Evolutionary conservation across 768 basidiomycete genomes (phyloP), one percentile per base, ranked within the genome.

Genomic region (Crassisporium funariophilum): DNA sequence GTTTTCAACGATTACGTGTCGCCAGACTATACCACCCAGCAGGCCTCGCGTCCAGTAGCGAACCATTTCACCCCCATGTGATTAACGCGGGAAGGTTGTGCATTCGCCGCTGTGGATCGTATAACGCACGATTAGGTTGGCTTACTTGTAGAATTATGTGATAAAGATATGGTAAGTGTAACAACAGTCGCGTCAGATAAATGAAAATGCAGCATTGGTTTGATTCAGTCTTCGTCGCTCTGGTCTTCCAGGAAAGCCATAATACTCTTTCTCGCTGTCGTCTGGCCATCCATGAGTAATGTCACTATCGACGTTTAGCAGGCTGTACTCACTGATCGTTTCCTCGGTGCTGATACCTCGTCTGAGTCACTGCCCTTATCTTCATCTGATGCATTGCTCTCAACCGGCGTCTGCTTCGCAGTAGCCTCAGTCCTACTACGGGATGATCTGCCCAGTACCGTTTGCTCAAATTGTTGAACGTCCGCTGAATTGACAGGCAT

Each of bases 241-340:
- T 89, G 84, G 55, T 86, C 84, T 29, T 68, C 74, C 49, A 91
- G 67, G 61, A 90, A 90, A 4, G 83, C 84, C 71, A 77, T 78
- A 41, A 91, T 88, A 48, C 81, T 86, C 46, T 71, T 70, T 15
- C 77, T 70, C 15, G 79, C 79, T 35, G 68, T 79, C 47, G 54
- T 60, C 75, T 76, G 44, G 4, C 16, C 12, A 12, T 23, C 17
- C 10, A 20, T 29, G 35, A 35, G 13, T 5, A 23, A 41, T 35
- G 34, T 41, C 34, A 21, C 33, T 35, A 27, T 35, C 34, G 4
- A 19, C 24, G n/a, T 19, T 15, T 21, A 15, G n/a, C n/a, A 37
- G 39, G 35, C 24, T 22, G 34, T 46, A 41, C 37, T 57, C 44
- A 83, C 83, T 61, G 69, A 74, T 55, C 69, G 71, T 51, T 64